A percentile compares a stretch with the other conserved stretches of the same genome.
phyloP scores from a whole-genome alignment of 2,329 filamentous ascomycete genomes.

The Paracorniculantispora psalliotae region DNA sequence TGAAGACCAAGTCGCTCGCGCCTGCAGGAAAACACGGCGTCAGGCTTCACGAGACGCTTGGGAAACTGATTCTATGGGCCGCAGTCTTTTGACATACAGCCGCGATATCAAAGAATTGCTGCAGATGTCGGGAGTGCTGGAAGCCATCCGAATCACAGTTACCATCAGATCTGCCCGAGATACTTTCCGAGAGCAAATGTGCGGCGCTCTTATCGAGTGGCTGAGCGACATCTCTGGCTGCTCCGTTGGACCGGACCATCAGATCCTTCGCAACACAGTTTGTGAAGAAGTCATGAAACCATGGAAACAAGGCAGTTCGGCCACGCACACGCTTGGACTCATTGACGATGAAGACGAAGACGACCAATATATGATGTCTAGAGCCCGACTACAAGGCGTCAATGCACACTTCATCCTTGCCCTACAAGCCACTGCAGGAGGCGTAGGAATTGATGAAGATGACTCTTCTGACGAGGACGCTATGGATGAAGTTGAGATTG shows the following conservation, averaged over 20 bases:
- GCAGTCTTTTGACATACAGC: constrained; percentile 76
- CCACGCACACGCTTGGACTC: constrained; percentile 57
- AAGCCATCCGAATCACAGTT: constrained; percentile 93
- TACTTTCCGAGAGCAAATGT: constrained; percentile 98
- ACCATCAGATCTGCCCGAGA: constrained; percentile 91
- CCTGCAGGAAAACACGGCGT: constrained; percentile 66
- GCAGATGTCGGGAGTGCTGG: constrained; percentile 75
- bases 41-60: constrained; percentile 73
- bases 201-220: constrained; percentile 96
- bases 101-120: constrained; percentile 69
- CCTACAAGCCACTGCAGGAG: constrained; percentile 30
- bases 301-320: constrained; percentile 83
- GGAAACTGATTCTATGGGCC: constrained; percentile 83
- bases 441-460: constrained; percentile 26
- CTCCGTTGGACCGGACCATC: constrained; percentile 72
- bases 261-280: constrained; percentile 73
- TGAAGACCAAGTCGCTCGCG: constrained; percentile 80
- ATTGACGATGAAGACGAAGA: constrained; percentile 44
- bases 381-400: constrained; percentile 26
- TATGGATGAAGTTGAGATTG: constrained; percentile 39
- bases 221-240: constrained; percentile 88
- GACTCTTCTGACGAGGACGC: constrained; percentile 28
- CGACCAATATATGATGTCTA: constrained; percentile 40
- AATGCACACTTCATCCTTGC: constrained; percentile 35
- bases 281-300: constrained; percentile 88